A percentile compares a stretch with the other conserved stretches of the same genome.
Conservation (phyloP, 495 filamentous ascomycete genomes). For the Xylaria longipes region DNA sequence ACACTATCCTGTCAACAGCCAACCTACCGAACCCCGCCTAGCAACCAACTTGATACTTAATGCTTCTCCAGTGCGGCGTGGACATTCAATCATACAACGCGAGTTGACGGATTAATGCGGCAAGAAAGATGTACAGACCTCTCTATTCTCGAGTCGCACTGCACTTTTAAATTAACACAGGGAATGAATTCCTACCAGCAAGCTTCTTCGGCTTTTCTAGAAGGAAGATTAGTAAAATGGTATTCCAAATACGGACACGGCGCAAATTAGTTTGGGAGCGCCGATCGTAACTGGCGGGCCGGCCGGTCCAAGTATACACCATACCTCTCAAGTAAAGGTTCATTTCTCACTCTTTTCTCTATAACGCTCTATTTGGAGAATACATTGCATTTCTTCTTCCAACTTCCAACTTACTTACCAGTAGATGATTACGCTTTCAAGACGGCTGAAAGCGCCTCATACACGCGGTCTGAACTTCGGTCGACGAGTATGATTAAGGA, state of each 20-base stretch:
- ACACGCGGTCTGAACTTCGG: not conserved
- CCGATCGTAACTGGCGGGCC: conserved; percentile 12
- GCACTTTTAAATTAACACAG: not conserved
- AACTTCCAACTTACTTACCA: not conserved
- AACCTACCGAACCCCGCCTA: too few relatives aligned
- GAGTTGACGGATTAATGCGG: not conserved
- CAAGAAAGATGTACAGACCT: not conserved
- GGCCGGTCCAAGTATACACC: not conserved
- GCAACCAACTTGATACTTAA: not conserved
- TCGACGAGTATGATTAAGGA: not conserved
- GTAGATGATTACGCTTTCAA: not conserved
- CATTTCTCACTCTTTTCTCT: not conserved
- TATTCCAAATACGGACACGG: conserved; percentile 23
- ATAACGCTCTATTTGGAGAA: not conserved
- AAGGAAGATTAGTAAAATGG: conserved; percentile 15
- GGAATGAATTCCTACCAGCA: not conserved
- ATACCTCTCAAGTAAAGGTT: not conserved
- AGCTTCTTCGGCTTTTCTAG: conserved; percentile 20
- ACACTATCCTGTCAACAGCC: too few relatives aligned
- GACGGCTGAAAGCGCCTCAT: not conserved
- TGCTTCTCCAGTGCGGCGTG: not conserved
- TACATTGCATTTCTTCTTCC: not conserved
- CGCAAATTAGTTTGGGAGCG: conserved; percentile 17
- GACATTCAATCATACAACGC: not conserved
- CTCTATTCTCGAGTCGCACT: not conserved